Evolutionary conservation across 441 rosid species (phyloP), one percentile per base, ranked within the genome.

Genomic region (Raphanus hybrid): DNA sequence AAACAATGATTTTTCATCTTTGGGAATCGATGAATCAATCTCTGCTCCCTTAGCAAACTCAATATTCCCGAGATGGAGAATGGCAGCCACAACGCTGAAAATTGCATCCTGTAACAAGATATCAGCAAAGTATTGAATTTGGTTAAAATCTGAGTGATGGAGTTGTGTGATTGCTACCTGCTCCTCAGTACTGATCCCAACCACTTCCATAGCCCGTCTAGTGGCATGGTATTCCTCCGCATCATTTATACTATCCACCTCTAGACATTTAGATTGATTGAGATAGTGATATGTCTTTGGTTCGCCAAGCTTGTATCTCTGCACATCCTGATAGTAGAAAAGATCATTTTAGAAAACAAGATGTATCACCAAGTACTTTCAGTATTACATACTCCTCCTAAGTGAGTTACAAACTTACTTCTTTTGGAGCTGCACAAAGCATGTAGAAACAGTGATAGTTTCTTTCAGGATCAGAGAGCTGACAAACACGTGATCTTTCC

Each of bases 401-500:
- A 74, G 55, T 70, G 75, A 80, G 60, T 29, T 41, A 70, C 64
- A 80, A 50, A 77, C 82, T 84, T 85, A 93, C 99, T 95, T 93
- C 97, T 32, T 80, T 75, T 39, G 99, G 99, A 62, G 98, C 99
- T 75, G 99, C 88, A 81, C 99, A 96, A 64, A 96, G 95, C 98
- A 96, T 92, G 88, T 96, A 96, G 90, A 96, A 96, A 83, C 98
- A 93, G 81, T 96, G 99, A 81, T 96, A 96, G 80, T 96, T 93
- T 87, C 99, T 93, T 87, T 96, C 99, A 67, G 96, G 97, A 79
- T 93, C 97, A 69, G 98, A 96, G 77, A 96, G 91, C 86, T 95
- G 99, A 81, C 99, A 96, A 75, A 96, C 99, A 76, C 98, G 97
- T 70, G 99, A 96, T 81, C 99, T 92, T 85, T 93, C 99, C 69